These are phyloP conservation scores for Infundibulicybe gibba DNA, from an alignment of 768 basidiomycete genomes.

Conservation along the genomic window DNA sequence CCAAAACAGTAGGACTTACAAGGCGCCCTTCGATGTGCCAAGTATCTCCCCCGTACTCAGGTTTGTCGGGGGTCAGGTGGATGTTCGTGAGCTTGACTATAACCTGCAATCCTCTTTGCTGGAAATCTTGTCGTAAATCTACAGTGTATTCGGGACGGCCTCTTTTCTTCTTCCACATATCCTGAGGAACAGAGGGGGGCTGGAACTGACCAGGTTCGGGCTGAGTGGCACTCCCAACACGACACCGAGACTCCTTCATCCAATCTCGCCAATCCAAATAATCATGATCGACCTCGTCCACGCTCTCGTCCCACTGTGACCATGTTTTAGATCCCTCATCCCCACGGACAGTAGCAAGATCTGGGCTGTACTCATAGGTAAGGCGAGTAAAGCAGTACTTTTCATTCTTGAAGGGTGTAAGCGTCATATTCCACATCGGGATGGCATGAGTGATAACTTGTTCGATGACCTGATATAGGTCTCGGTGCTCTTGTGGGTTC, in stretches of 20 bases:
- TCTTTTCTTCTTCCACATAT: neutral
- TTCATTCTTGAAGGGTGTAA: conserved; percentile 13
- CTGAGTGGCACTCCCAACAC: conserved; percentile 1
- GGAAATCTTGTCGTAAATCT: conserved; percentile 7
- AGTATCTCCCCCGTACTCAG: conserved; percentile 28
- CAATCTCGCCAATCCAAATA: conserved; percentile 6
- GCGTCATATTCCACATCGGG: conserved; percentile 15
- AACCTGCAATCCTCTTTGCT: conserved; percentile 16
- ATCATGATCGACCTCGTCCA: conserved; percentile 5
- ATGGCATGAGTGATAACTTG: conserved; percentile 11
- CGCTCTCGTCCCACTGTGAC: neutral
- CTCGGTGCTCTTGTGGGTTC: conserved; percentile 11
- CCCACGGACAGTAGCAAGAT: neutral
- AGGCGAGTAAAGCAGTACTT: conserved; percentile 3
- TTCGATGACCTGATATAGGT: conserved; percentile 14
- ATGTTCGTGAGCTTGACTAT: conserved; percentile 29
- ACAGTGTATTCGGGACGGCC: conserved; percentile 1
- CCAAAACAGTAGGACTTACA: neutral
- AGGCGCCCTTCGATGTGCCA: conserved; percentile 35
- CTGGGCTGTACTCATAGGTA: conserved; percentile 5
- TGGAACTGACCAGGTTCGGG: conserved; percentile 11
- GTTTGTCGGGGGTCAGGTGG: conserved; percentile 30
- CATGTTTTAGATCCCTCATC: conserved; percentile 4
- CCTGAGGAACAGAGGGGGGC: neutral
- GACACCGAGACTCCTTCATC: neutral